These are phyloP conservation scores for Hebeloma cylindrosporum DNA, from an alignment of 768 basidiomycete genomes.

Conservation along the genomic window DNA sequence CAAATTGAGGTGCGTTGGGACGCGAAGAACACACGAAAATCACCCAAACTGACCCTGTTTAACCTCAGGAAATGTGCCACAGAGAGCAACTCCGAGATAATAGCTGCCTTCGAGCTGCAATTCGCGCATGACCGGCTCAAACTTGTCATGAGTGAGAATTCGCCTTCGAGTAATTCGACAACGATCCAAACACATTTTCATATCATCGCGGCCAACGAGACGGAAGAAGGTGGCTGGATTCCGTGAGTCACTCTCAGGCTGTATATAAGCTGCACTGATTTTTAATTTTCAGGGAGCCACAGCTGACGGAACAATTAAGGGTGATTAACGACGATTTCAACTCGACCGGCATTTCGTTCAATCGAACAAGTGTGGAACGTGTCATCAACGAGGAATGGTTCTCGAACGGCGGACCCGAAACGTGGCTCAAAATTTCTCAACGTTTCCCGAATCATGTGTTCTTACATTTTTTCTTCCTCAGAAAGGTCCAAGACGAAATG, in stretches of 20 bases:
- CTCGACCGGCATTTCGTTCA: slow-evolving; percentile 34
- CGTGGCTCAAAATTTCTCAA: slow-evolving; percentile 5
- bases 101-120: no score
- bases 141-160: no score
- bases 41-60: no score
- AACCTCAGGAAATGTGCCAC: no score
- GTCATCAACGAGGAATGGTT: slow-evolving; percentile 42
- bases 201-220: slow-evolving; percentile 33
- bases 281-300: slow-evolving; percentile 19
- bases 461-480: background rate
- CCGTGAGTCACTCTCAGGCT: slow-evolving; percentile 28
- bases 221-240: slow-evolving; percentile 31
- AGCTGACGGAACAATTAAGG: slow-evolving; percentile 36
- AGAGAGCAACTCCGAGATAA: no score
- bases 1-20: no score
- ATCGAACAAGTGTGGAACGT: slow-evolving; percentile 31
- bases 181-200: slow-evolving; percentile 34
- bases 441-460: background rate
- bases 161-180: slow-evolving; percentile 10
- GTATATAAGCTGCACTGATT: background rate
- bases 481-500: slow-evolving; percentile 14
- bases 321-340: slow-evolving; percentile 42
- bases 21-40: no score
- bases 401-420: slow-evolving; percentile 11
- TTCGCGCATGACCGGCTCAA: no score